Conservation (phyloP, 2,329 filamentous ascomycete genomes). For the Apiospora marii region DNA sequence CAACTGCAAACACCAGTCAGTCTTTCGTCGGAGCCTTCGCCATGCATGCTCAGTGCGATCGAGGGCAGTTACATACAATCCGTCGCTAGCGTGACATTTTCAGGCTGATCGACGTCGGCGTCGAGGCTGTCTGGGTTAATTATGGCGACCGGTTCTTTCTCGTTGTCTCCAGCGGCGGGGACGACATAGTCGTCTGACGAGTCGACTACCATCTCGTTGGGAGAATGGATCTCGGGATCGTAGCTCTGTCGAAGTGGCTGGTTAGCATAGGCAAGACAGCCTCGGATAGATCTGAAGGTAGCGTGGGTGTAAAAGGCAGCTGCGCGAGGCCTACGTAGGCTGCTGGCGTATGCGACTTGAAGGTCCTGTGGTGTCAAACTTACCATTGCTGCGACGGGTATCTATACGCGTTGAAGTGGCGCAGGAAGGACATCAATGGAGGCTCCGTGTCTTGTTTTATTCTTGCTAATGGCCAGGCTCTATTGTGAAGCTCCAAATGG, state of each 20-base stretch:
- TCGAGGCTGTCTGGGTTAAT: conserved; percentile 62
- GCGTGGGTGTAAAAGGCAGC: background rate
- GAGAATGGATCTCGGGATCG: conserved; percentile 59
- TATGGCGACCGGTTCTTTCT: conserved; percentile 61
- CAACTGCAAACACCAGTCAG: conserved; percentile 58
- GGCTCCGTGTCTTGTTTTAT: background rate
- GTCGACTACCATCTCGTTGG: conserved; percentile 65
- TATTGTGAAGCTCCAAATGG: conserved; percentile 14
- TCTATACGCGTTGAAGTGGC: background rate
- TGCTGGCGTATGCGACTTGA: background rate
- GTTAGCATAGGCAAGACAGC: conserved; percentile 5
- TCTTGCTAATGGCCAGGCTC: conserved; percentile 4
- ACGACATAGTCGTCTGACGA: conserved; percentile 62
- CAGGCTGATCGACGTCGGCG: conserved; percentile 55
- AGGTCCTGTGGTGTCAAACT: conserved; percentile 1
- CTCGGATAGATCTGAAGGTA: background rate
- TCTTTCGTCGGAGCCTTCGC: conserved; percentile 30
- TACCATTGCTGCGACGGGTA: conserved; percentile 18
- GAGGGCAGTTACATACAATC: conserved; percentile 56
- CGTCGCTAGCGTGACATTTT: conserved; percentile 58
- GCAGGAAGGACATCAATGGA: conserved; percentile 11
- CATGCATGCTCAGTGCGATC: conserved; percentile 31
- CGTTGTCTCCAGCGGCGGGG: conserved; percentile 52
- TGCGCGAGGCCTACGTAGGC: background rate
- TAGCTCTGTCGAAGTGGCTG: conserved; percentile 51